Percentiles rank a stretch among this genome's conserved stretches.
These are phyloP conservation scores for Lachnellula arida DNA, from an alignment of 2,329 filamentous ascomycete genomes.

Conservation along the genomic window DNA sequence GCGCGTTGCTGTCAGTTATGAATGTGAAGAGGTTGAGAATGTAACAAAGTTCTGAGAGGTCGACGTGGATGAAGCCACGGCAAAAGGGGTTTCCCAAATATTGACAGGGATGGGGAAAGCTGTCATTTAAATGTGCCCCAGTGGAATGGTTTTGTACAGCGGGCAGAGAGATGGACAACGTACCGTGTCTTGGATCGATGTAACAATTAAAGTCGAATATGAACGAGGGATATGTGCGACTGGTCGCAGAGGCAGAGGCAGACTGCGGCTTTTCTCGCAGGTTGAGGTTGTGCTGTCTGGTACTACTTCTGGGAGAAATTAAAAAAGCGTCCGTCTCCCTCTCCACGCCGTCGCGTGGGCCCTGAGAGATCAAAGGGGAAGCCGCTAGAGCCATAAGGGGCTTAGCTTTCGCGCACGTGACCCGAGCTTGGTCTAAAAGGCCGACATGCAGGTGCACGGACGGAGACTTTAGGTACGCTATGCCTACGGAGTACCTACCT, in stretches of 20 bases:
- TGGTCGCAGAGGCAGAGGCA: neutral
- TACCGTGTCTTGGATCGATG: slow-evolving; percentile 6
- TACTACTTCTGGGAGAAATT: neutral
- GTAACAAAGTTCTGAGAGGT: slow-evolving; percentile 20
- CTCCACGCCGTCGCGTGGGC: too few species aligned
- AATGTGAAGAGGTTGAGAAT: slow-evolving; percentile 13
- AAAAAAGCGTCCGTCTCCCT: too few species aligned
- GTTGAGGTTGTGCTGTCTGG: neutral
- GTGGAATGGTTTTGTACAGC: slow-evolving; percentile 10
- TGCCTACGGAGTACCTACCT: too few species aligned
- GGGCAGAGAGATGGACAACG: slow-evolving; percentile 4
- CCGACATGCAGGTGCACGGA: too few species aligned
- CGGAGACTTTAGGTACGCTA: too few species aligned
- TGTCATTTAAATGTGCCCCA: slow-evolving; percentile 23
- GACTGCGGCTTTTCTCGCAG: neutral
- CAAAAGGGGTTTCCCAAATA: slow-evolving; percentile 25
- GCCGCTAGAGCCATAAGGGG: too few species aligned
- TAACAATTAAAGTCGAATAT: slow-evolving; percentile 7
- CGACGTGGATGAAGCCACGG: slow-evolving; percentile 16
- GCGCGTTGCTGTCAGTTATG: slow-evolving; percentile 21
- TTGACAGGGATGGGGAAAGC: slow-evolving; percentile 25
- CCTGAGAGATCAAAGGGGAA: too few species aligned
- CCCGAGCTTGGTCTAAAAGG: too few species aligned
- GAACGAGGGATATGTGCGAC: neutral
- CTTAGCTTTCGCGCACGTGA: too few species aligned